Base-by-base conservation (phyloP, 73 alveolate genomes). In the Paramecium biaurelia region DNA sequence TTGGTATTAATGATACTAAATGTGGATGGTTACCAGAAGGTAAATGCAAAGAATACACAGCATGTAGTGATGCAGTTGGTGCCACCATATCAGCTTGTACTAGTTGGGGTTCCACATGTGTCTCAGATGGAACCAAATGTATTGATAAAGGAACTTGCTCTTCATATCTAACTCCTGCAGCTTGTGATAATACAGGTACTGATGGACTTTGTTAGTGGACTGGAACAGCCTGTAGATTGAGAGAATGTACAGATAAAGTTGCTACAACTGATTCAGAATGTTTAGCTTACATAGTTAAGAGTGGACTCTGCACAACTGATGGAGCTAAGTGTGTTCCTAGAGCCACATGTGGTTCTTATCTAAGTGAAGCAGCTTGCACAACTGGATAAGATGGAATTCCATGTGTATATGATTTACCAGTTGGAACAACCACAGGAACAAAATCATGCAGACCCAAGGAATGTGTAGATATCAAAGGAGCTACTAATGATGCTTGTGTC, bases 181-280 rank as follows among this genome's bases (percentile, higher is more conserved):
- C 90, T 23, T 79, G 90, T 79, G 37, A n/a, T 30, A 45, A 79
- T 79, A 24, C 28, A 2, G 90, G 90, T 37, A 79, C 90, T 20
- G 90, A 79, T 79, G 90, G 90, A 43, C 0, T 0, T 0, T 79
- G 90, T 35, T 37, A 21, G 20, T 79, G 72, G 70, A 34, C 45
- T 79, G 72, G 74, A 20, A 74, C 90, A 14, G 7, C 90, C 5
- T 79, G 90, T n/a, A 79, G 90, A 79, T 79, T 79, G 28, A 79
- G 90, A 79, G 76, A 79, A 79, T 79, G 90, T 43, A 45, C 76
- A 42, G 90, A 79, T 79, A 45, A 38, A 8, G 47, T 10, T 5
- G 59, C 86, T 35, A 79, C 90, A 5, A 42, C 56, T 24, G 45
- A 79, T 47, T 38, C 76, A 5, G 90, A 42, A 42, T 79, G 90